Base-by-base conservation (phyloP, 331 rosid genomes). In the Rhamnella rubrinervis region DNA sequence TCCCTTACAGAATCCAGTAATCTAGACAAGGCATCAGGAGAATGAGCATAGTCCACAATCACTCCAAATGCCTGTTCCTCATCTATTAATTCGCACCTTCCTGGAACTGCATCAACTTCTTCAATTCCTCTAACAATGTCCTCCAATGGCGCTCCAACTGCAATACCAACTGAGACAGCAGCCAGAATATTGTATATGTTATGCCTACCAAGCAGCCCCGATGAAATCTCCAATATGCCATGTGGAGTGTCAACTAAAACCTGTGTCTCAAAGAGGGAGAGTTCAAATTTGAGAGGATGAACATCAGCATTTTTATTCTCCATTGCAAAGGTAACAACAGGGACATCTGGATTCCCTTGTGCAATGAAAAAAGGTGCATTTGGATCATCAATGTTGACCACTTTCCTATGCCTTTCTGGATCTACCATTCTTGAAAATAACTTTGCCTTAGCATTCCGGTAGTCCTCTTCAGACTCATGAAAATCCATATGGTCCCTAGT, bases 51-150 rank as follows among this genome's bases (percentile, higher is more conserved):
- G 82, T 93, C 98, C 75, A 93, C 98, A 67, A 93, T 83, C 55
- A 91, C 98, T 71, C 98, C 97, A 83, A 80, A 93, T 0, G 98
- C 92, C 70, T 91, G 97, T 71, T 93, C 98, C 89, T 93, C 97
- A 0, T 93, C 98, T 74, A 93, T 91, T 65, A 93, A 78, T 74
- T 91, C 98, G 70, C 96, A 89, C 85, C 96, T 82, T 47, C 96
- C 97, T 21, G 96, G 98, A 84, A 91, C 97, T 20, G 97, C 96
- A 69, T 93, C 97, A 53, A 93, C 96, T 77, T 91, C 97, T 84
- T 93, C 98, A 83, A 91, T 75, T 71, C 98, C 98, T 84, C 95
- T 84, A 77, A 93, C 98, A 72, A 93, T 93, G 74, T 93, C 95
- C 81, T 93, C 98, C 63, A 93, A 81, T 7, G 98, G 98, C 28